Evolutionary conservation across 2,329 filamentous ascomycete genomes (phyloP).

Genomic region (Parascedosporium putredinis): DNA sequence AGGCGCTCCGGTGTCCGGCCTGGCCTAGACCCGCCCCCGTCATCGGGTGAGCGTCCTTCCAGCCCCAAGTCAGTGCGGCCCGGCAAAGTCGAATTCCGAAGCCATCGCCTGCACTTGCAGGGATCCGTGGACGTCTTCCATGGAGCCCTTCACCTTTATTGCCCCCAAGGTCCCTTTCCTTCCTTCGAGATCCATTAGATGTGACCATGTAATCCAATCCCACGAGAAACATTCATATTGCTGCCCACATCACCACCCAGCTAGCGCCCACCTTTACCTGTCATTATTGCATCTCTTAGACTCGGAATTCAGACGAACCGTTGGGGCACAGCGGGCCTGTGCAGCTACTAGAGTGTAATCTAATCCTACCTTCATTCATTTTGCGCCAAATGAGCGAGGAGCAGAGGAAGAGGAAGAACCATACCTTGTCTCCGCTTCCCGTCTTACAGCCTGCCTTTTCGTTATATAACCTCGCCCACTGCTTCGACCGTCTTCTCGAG

Average conservation of each 20-base stretch:
- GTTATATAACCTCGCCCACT: not conserved
- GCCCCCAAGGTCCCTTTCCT: not conserved
- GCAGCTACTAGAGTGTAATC: not conserved
- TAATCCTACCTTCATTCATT: not conserved
- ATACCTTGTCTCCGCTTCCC: not conserved
- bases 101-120: not conserved
- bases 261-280: not conserved
- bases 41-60: not conserved
- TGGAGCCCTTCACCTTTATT: not conserved
- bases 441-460: not conserved
- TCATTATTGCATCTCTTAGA: not conserved
- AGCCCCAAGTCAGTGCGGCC: constrained; percentile 2
- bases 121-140: not conserved
- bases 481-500: not conserved
- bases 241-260: not conserved
- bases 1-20: not conserved
- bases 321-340: not conserved
- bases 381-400: not conserved
- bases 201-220: not conserved
- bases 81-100: constrained; percentile 1
- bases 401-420: not conserved
- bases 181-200: not conserved
- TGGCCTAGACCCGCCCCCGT: not conserved
- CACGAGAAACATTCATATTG: not conserved
- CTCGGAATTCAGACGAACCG: constrained; percentile 3